These are phyloP conservation scores for Raphanus sativus DNA, from an alignment of 345 rosid genomes.

Conservation along the genomic window DNA sequence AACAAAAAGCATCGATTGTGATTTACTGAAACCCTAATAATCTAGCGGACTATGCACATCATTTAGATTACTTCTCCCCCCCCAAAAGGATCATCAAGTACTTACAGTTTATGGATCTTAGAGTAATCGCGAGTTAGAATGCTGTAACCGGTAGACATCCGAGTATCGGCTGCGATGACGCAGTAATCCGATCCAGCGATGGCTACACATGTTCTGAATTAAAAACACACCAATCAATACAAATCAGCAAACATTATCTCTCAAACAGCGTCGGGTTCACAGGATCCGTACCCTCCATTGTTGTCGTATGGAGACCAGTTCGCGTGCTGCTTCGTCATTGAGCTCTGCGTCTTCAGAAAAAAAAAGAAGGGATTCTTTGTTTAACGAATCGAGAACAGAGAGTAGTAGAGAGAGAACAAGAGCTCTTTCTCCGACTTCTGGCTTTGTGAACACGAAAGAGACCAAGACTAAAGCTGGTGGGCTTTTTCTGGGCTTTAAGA, in stretches of 20 bases:
- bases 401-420: neutral
- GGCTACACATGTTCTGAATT: constrained; percentile 77
- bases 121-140: constrained; percentile 92
- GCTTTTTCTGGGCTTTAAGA: neutral
- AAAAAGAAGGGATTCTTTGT: neutral
- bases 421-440: neutral
- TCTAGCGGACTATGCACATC: too few relatives aligned
- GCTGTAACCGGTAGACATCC: constrained; percentile 90
- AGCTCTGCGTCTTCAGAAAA: neutral
- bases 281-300: constrained; percentile 84
- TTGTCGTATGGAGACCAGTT: constrained; percentile 91
- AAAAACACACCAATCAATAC: neutral
- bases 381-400: neutral
- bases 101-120: constrained; percentile 77
- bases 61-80: neutral
- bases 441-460: constrained; percentile 36
- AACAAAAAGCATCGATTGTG: neutral
- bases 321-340: constrained; percentile 82
- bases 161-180: constrained; percentile 92
- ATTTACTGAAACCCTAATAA: neutral
- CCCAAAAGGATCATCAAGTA: neutral
- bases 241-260: neutral
- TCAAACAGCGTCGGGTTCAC: neutral
- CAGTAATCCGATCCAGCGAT: constrained; percentile 96
- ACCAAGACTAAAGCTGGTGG: constrained; percentile 1